A percentile compares a stretch with the other conserved stretches of the same genome.
Conservation (phyloP, 2,329 filamentous ascomycete species). For the Sordariomycetes sp. region DNA sequence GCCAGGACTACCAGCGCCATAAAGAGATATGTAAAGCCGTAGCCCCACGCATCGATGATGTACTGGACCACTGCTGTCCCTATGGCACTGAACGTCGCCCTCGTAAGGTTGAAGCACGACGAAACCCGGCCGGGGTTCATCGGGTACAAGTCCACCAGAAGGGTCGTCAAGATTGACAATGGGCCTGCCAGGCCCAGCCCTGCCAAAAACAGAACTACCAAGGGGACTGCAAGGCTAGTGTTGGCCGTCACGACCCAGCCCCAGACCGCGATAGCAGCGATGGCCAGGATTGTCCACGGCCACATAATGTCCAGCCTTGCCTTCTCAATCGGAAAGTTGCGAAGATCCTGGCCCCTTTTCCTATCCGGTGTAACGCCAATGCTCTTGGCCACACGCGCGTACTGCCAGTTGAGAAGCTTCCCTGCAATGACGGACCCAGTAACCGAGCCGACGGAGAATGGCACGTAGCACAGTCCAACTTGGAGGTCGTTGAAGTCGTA, state of each 20-base stretch:
- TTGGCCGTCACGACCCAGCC: slow-evolving; percentile 31
- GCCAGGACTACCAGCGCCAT: slow-evolving; percentile 18
- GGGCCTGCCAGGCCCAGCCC: slow-evolving; percentile 26
- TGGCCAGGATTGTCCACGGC: slow-evolving; percentile 31
- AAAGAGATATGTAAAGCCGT: slow-evolving; percentile 26
- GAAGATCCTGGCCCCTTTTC: slow-evolving; percentile 27
- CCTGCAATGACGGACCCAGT: slow-evolving; percentile 29
- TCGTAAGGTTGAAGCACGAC: slow-evolving; percentile 29
- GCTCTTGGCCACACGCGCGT: slow-evolving; percentile 38
- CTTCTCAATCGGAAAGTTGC: slow-evolving; percentile 25
- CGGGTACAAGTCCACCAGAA: slow-evolving; percentile 34
- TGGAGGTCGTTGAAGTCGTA: slow-evolving; percentile 25
- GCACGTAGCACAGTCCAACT: slow-evolving; percentile 32
- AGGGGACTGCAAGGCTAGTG: slow-evolving; percentile 26
- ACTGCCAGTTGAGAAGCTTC: slow-evolving; percentile 52
- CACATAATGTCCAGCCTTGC: slow-evolving; percentile 25
- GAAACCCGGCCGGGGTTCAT: slow-evolving; percentile 28
- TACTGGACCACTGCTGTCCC: slow-evolving; percentile 29
- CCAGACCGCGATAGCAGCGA: slow-evolving; percentile 29
- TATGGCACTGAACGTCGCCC: slow-evolving; percentile 27
- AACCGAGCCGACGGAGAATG: slow-evolving; percentile 25
- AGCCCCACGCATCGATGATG: slow-evolving; percentile 30
- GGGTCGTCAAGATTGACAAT: slow-evolving; percentile 28
- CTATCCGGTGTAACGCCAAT: slow-evolving; percentile 38
- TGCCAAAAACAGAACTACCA: slow-evolving; percentile 27